phyloP scores from a whole-genome alignment of 2,329 filamentous ascomycete genomes.

The Geoglossum cookeanum region DNA sequence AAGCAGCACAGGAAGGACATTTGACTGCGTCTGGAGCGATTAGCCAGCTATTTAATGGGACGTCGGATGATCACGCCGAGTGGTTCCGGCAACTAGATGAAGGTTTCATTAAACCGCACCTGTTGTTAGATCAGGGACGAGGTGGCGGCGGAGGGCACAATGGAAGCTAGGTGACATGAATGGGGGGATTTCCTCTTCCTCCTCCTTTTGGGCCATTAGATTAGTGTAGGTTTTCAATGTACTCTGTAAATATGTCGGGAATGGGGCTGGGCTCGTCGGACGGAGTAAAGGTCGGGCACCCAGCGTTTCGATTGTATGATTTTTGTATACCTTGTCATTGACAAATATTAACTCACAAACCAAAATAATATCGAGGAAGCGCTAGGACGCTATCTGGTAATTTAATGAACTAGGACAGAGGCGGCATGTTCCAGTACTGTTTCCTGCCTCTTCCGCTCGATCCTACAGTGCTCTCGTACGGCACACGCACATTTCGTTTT shows the following conservation, averaged over 20 bases:
- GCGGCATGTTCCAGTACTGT: too few species aligned
- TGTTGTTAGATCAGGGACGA: slow-evolving; percentile 55
- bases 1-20: slow-evolving; percentile 19
- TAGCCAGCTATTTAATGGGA: slow-evolving; percentile 55
- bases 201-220: not conserved
- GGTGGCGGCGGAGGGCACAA: slow-evolving; percentile 9
- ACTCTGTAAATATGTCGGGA: not conserved
- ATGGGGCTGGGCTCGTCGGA: not conserved
- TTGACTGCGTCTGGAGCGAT: slow-evolving; percentile 62
- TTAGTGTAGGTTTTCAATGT: not conserved
- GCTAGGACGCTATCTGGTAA: not conserved
- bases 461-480: too few species aligned
- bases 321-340: not conserved
- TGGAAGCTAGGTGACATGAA: not conserved
- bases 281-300: not conserved
- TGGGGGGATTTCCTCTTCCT: not conserved
- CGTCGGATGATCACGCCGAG: slow-evolving; percentile 70
- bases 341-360: not conserved
- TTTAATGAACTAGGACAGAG: too few species aligned
- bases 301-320: not conserved
- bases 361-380: not conserved
- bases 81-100: slow-evolving; percentile 89
- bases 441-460: too few species aligned
- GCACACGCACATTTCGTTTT: too few species aligned
- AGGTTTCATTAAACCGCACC: slow-evolving; percentile 81